Evolutionary conservation across 257 asterid species (phyloP).

Genomic region (Penstemon eatonii): DNA sequence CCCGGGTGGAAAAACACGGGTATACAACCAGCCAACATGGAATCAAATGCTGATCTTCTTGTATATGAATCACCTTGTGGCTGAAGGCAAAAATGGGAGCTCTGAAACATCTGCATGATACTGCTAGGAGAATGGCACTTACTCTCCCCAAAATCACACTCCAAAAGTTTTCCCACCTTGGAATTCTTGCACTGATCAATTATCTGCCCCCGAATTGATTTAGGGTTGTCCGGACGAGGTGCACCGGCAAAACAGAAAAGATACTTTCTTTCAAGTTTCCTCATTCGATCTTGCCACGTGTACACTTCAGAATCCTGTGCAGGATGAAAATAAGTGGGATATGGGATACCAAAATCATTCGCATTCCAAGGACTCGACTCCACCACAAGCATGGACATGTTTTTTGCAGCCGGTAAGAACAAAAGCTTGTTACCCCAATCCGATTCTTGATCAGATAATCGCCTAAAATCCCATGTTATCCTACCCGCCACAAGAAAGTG

Average conservation of each 20-base stretch:
- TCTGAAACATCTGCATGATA: conserved; percentile 85
- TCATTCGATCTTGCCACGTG: conserved; percentile 76
- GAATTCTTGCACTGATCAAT: conserved; percentile 73
- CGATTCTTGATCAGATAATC: conserved; percentile 50
- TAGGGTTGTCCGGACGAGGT: conserved; percentile 63
- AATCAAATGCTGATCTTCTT: conserved; percentile 86
- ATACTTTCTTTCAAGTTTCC: conserved; percentile 57
- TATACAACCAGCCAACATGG: conserved; percentile 88
- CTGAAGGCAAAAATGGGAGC: conserved; percentile 77
- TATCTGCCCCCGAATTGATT: conserved; percentile 74
- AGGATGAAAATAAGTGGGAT: conserved; percentile 90
- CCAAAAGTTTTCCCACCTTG: conserved; percentile 51
- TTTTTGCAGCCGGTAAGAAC: conserved; percentile 64
- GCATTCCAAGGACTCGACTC: conserved; percentile 88
- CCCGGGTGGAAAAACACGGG: conserved; percentile 90
- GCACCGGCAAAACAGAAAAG: conserved; percentile 93
- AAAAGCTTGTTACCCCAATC: conserved; percentile 93
- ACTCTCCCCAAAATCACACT: conserved; percentile 75
- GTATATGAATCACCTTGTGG: conserved; percentile 91
- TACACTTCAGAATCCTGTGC: conserved; percentile 61
- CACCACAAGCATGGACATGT: conserved; percentile 88
- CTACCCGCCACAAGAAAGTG: conserved; percentile 90
- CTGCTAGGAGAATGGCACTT: conserved; percentile 83
- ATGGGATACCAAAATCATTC: conserved; percentile 81
- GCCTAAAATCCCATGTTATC: conserved; percentile 92